Percentiles rank a stretch among this genome's conserved stretches.
Evolutionary conservation across 192 early-diverging fungal genomes (phyloP).

Genomic region (Coemansia sp.): DNA sequence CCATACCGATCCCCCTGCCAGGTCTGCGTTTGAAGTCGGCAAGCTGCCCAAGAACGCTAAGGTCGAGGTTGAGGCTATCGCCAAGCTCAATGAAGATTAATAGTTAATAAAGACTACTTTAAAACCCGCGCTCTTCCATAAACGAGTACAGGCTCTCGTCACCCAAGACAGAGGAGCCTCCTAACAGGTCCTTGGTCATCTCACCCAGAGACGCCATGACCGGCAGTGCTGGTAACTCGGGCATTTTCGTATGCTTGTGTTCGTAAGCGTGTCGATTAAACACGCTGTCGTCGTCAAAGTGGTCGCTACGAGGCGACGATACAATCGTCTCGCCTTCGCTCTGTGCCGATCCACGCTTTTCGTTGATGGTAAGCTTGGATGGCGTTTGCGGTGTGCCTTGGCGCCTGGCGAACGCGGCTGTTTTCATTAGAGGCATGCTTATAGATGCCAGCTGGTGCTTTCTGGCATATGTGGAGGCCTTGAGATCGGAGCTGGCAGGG

Average conservation of each 20-base stretch:
- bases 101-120: background rate
- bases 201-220: slow-evolving; percentile 32
- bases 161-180: slow-evolving; percentile 14
- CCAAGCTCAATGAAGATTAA: slow-evolving; percentile 54
- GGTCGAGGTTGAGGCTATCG: slow-evolving; percentile 93
- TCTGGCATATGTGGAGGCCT: background rate
- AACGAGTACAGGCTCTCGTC: slow-evolving; percentile 28
- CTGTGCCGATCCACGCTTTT: slow-evolving; percentile 49
- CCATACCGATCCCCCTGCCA: slow-evolving; percentile 63
- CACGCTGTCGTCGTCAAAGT: background rate
- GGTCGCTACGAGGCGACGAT: slow-evolving; percentile 33
- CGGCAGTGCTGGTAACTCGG: slow-evolving; percentile 27
- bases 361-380: slow-evolving; percentile 10
- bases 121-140: slow-evolving; percentile 14
- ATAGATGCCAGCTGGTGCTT: too few relatives aligned
- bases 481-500: background rate
- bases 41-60: slow-evolving; percentile 85
- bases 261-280: slow-evolving; percentile 9
- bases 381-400: background rate
- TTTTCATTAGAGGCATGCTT: background rate
- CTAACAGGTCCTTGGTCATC: slow-evolving; percentile 37
- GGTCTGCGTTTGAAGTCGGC: slow-evolving; percentile 84
- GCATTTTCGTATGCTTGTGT: background rate
- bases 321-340: slow-evolving; percentile 52
- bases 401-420: background rate